Conservation (phyloP, 2,329 filamentous ascomycete species). For the Fusarium redolens region DNA sequence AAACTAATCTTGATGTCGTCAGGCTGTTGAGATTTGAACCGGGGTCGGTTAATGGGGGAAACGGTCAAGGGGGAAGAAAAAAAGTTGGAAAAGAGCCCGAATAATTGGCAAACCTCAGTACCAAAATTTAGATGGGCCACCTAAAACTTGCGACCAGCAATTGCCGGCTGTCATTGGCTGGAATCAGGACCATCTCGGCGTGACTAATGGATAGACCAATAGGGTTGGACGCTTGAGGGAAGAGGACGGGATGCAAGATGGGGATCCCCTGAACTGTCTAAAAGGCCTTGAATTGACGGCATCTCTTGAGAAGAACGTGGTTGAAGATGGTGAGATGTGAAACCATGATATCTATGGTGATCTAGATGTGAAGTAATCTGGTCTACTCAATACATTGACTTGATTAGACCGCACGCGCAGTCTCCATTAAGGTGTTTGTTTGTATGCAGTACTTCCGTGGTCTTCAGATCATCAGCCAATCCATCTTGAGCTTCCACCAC, state of each 20-base stretch:
- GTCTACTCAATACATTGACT: not conserved
- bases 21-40: not conserved
- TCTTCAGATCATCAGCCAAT: constrained; percentile 10
- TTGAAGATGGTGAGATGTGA: not conserved
- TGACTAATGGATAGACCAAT: constrained; percentile 15
- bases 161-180: constrained; percentile 22
- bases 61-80: not conserved
- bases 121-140: constrained; percentile 6
- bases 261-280: constrained; percentile 11
- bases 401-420: not conserved
- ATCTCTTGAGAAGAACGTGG: not conserved
- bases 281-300: constrained; percentile 13
- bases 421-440: not conserved
- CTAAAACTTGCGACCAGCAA: not conserved
- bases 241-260: constrained; percentile 24
- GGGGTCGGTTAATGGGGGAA: constrained; percentile 10
- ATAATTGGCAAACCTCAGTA: constrained; percentile 22
- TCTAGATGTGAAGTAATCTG: not conserved
- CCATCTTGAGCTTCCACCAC: constrained; percentile 12
- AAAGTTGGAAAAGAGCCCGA: constrained; percentile 12
- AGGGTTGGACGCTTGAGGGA: not conserved
- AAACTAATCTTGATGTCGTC: constrained; percentile 5
- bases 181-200: not conserved
- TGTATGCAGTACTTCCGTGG: not conserved
- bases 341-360: not conserved